phyloP scores from a whole-genome alignment of 192 early-diverging fungal genomes.

The Phlyctochytrium planicorne region DNA sequence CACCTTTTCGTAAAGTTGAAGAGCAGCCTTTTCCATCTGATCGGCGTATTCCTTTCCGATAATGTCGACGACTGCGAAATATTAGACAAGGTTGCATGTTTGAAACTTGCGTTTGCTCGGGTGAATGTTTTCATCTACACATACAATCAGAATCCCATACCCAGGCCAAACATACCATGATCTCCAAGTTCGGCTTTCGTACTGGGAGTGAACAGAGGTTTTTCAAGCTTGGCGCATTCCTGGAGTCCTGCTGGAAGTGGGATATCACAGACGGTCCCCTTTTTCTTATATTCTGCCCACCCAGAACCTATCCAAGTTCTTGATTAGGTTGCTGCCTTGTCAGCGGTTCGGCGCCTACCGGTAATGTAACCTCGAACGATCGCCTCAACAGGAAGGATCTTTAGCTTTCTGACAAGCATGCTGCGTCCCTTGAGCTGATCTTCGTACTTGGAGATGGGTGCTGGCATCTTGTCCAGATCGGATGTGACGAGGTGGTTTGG shows the following conservation, averaged over 20 bases:
- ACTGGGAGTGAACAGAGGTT: slow-evolving; percentile 91
- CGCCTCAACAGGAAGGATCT: slow-evolving; percentile 93
- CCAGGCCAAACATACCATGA: slow-evolving; percentile 61
- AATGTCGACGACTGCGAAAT: slow-evolving; percentile 62
- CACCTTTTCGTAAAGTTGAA: slow-evolving; percentile 78
- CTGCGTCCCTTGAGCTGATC: slow-evolving; percentile 85
- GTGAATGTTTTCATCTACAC: slow-evolving; percentile 94
- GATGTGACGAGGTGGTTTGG: slow-evolving; percentile 96
- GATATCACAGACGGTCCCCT: slow-evolving; percentile 93
- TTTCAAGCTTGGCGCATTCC: slow-evolving; percentile 81
- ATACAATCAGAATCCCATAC: slow-evolving; percentile 27
- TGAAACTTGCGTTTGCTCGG: slow-evolving; percentile 69
- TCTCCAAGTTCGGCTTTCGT: slow-evolving; percentile 99
- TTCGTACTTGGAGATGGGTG: slow-evolving; percentile 79
- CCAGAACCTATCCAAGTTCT: slow-evolving; percentile 67
- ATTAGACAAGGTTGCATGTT: slow-evolving; percentile 21
- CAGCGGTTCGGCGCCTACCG: slow-evolving; percentile 40
- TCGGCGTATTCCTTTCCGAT: slow-evolving; percentile 79
- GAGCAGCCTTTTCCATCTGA: slow-evolving; percentile 69
- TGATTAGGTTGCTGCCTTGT: slow-evolving; percentile 1
- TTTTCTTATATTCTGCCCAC: slow-evolving; percentile 91
- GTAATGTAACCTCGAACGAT: slow-evolving; percentile 98
- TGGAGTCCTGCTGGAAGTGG: slow-evolving; percentile 72
- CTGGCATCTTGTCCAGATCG: slow-evolving; percentile 91
- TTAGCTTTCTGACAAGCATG: slow-evolving; percentile 88